Evolutionary conservation across 2,329 filamentous ascomycete genomes (phyloP).

Genomic region (Mycosphaerelloides madeirae): DNA sequence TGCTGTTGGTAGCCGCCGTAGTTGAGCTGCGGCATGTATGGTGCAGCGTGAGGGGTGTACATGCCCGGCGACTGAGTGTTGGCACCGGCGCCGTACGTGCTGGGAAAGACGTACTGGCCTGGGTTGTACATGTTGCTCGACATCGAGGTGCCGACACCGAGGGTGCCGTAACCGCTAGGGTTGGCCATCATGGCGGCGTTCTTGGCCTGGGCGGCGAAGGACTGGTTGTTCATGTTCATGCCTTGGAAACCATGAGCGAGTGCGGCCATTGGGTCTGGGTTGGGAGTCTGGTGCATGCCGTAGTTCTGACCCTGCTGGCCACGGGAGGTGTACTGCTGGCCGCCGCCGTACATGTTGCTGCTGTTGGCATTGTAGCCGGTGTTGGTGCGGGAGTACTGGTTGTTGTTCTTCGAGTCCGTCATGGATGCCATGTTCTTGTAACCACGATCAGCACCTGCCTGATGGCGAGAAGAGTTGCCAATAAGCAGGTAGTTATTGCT

Average conservation of each 20-base stretch:
- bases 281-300: conserved; percentile 31
- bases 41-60: conserved; percentile 41
- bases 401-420: conserved; percentile 29
- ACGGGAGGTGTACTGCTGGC: conserved; percentile 29
- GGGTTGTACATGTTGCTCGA: conserved; percentile 31
- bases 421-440: conserved; percentile 31
- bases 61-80: conserved; percentile 37
- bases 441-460: conserved; percentile 17
- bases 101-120: conserved; percentile 32
- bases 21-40: conserved; percentile 40
- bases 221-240: conserved; percentile 34
- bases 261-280: conserved; percentile 31
- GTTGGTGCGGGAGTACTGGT: conserved; percentile 26
- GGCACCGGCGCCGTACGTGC: conserved; percentile 24
- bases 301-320: conserved; percentile 30
- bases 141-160: conserved; percentile 26
- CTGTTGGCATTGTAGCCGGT: conserved; percentile 26
- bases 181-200: conserved; percentile 31
- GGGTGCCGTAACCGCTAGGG: conserved; percentile 26
- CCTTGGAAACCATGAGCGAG: conserved; percentile 39
- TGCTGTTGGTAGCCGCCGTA: conserved; percentile 44
- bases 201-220: conserved; percentile 34
- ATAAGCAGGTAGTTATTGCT: conserved; percentile 16
- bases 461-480: conserved; percentile 15
- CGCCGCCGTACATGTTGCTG: conserved; percentile 27